These are phyloP conservation scores for Ganoderma lucidum DNA, from an alignment of 1,284 basidiomycete species.

Conservation along the genomic window DNA sequence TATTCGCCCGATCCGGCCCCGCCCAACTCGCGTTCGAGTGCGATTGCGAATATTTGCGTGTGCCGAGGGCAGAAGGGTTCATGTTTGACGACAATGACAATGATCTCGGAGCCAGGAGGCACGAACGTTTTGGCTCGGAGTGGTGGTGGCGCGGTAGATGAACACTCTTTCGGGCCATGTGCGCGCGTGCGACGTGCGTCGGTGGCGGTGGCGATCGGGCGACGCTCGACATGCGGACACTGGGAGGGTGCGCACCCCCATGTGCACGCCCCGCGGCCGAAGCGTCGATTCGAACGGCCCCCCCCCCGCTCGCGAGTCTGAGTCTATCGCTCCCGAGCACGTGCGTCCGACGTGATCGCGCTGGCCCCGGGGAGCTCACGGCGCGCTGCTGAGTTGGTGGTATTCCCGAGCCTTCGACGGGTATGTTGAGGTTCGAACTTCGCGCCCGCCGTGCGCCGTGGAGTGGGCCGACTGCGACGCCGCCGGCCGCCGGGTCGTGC, in stretches of 20 bases:
- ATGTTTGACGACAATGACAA: not conserved
- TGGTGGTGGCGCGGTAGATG: not conserved
- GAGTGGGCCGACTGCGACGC: not conserved
- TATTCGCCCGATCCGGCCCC: not conserved
- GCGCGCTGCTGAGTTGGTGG: not conserved
- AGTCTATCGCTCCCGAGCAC: not conserved
- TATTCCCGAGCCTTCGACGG: not conserved
- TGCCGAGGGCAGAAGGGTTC: not conserved
- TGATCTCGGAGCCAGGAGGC: not conserved
- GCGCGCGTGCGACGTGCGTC: not conserved
- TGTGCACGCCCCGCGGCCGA: slow-evolving; percentile 13
- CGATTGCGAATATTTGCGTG: not conserved
- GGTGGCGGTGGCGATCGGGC: slow-evolving; percentile 3
- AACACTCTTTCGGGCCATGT: not conserved
- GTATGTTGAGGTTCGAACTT: not conserved
- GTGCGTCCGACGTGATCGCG: slow-evolving; percentile 1
- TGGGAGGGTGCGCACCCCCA: not conserved
- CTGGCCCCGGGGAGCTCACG: not conserved
- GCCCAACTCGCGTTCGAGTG: not conserved
- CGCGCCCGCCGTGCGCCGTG: not conserved
- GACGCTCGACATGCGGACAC: not conserved
- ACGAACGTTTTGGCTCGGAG: not conserved
- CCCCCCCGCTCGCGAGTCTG: not conserved
- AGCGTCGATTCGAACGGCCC: slow-evolving; percentile 11
- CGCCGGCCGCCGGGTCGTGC: not conserved